phyloP scores from a whole-genome alignment of 75 land plant genomes.

The Chamaecyparis obtusa region DNA sequence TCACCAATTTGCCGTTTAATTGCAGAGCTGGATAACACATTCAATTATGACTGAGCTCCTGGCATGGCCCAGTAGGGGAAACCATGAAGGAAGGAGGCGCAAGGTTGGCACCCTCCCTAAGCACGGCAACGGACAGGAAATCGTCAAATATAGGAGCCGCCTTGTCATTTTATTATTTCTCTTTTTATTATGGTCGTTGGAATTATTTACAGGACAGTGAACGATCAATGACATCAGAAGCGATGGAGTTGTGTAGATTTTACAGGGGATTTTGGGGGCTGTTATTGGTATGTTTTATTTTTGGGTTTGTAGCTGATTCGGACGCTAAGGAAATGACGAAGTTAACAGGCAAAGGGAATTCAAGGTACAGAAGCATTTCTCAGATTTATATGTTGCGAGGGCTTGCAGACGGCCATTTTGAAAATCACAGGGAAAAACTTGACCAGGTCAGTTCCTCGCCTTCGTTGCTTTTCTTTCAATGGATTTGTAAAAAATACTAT shows the following conservation, averaged over 20 bases:
- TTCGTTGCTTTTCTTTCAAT: not conserved
- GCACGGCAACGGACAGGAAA: not conserved
- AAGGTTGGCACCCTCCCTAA: not conserved
- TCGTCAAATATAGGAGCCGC: not conserved
- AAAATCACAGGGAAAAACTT: not conserved
- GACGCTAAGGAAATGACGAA: not conserved
- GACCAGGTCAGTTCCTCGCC: not conserved
- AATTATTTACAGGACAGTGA: not conserved
- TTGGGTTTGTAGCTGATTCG: not conserved
- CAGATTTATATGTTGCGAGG: not conserved
- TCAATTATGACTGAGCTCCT: not conserved
- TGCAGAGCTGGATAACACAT: not conserved
- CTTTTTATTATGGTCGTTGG: not conserved
- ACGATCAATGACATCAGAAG: not conserved
- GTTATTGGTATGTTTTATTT: not conserved
- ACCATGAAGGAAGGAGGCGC: not conserved
- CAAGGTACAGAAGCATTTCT: not conserved
- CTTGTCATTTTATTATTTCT: not conserved
- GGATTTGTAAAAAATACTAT: not conserved
- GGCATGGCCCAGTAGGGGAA: not conserved
- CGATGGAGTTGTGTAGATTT: not conserved
- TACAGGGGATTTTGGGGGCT: not conserved
- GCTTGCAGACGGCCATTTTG: not conserved
- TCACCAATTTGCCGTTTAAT: not conserved
- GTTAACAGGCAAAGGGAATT: not conserved